Evolutionary conservation across 805 yeast species (phyloP).

Genomic region (Yarrowia sp.): DNA sequence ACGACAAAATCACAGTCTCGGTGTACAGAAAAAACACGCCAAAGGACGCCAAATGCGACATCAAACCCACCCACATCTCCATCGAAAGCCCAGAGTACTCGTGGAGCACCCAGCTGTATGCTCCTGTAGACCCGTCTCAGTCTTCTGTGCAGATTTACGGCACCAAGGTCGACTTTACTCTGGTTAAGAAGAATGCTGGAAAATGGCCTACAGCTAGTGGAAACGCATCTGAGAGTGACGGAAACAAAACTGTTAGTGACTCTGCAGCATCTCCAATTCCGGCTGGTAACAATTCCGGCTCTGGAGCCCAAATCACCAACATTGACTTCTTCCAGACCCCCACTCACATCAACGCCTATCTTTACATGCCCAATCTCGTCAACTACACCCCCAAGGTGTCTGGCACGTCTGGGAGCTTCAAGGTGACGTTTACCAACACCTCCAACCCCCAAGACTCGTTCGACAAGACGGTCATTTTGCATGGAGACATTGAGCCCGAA

Average conservation of each 20-base stretch:
- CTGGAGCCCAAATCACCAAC: not conserved
- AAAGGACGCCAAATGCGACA: slow-evolving; percentile 43
- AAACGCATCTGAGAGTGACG: too few species aligned
- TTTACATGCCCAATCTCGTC: not conserved
- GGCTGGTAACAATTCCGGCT: too few species aligned
- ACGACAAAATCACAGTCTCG: slow-evolving; percentile 55
- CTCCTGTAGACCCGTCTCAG: slow-evolving; percentile 46
- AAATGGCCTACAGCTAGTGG: not conserved
- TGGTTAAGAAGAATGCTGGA: slow-evolving; percentile 45
- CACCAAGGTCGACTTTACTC: slow-evolving; percentile 70
- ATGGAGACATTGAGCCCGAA: slow-evolving; percentile 8
- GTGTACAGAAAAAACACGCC: slow-evolving; percentile 68
- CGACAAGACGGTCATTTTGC: not conserved
- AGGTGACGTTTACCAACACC: not conserved
- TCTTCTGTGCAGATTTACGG: slow-evolving; percentile 54
- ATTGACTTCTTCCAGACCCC: slow-evolving; percentile 15
- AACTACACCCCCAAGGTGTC: not conserved
- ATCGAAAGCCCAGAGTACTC: slow-evolving; percentile 28
- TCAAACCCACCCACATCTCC: slow-evolving; percentile 31
- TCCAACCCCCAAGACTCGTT: not conserved
- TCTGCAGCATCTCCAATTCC: too few species aligned
- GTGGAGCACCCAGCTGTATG: slow-evolving; percentile 51
- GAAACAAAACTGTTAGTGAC: too few species aligned
- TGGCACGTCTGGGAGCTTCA: not conserved
- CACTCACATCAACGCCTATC: slow-evolving; percentile 6